phyloP scores from a whole-genome alignment of 768 basidiomycete genomes.

The Chalciporus chontae region DNA sequence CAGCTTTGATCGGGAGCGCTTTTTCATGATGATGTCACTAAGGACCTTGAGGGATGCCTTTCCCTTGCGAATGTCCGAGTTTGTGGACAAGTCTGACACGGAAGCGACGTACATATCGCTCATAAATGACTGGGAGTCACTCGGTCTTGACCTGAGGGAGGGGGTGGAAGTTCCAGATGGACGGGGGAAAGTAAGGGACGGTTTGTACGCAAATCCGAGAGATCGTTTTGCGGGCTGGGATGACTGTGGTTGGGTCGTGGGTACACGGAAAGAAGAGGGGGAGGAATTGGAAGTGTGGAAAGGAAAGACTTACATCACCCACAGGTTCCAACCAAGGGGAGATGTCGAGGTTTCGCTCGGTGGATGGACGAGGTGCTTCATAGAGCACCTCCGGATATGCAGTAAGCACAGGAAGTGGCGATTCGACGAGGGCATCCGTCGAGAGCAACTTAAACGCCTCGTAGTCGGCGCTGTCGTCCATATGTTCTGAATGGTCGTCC shows the following conservation, averaged over 20 bases:
- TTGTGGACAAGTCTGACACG: conserved; percentile 35
- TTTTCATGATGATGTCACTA: conserved; percentile 39
- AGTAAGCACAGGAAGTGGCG: conserved; percentile 2
- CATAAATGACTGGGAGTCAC: conserved; percentile 27
- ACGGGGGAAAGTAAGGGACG: conserved; percentile 32
- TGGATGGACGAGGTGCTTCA: neutral
- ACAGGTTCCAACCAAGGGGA: conserved; percentile 20
- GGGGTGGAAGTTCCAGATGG: conserved; percentile 31
- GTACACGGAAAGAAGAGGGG: neutral
- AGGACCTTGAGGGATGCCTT: conserved; percentile 46
- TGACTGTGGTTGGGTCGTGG: conserved; percentile 7
- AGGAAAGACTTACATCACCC: neutral
- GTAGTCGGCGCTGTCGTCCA: neutral
- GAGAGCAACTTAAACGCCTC: conserved; percentile 11
- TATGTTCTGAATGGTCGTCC: neutral
- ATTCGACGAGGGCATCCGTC: conserved; percentile 4
- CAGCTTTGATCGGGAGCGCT: conserved; percentile 39
- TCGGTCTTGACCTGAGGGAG: conserved; percentile 27
- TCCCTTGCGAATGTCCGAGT: conserved; percentile 37
- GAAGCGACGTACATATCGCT: conserved; percentile 28
- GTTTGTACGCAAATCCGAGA: conserved; percentile 28
- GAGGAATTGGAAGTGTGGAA: neutral
- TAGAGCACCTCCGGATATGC: conserved; percentile 12
- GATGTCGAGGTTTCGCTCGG: conserved; percentile 14
- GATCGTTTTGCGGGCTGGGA: conserved; percentile 18